Conservation (phyloP, 1,139 yeast species). For the Candida buenavistaensis region DNA sequence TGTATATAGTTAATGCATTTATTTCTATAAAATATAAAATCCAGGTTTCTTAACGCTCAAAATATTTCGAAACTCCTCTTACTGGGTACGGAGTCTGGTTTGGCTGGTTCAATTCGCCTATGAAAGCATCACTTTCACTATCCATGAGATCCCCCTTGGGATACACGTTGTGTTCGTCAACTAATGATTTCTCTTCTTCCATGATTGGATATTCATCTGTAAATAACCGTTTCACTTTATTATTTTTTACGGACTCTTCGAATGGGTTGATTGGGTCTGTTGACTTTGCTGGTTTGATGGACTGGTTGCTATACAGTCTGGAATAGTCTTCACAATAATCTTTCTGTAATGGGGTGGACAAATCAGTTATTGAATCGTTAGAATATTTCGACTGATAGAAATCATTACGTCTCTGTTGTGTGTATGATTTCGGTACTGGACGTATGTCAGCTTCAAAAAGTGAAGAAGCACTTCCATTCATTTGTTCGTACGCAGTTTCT, state of each 20-base stretch:
- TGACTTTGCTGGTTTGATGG: not conserved
- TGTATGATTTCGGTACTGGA: conserved; percentile 1
- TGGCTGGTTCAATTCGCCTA: conserved; percentile 2
- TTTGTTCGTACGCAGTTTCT: not conserved
- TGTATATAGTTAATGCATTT: not conserved
- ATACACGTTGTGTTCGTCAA: not conserved
- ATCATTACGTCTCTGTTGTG: not conserved
- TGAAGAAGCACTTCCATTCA: not conserved
- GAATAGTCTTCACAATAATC: not conserved
- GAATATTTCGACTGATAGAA: too few relatives aligned
- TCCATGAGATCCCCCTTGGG: not conserved
- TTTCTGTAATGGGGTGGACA: not conserved
- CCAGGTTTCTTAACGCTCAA: conserved; percentile 2
- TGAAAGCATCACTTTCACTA: conserved; percentile 1
- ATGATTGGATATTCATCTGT: conserved; percentile 9
- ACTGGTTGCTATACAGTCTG: not conserved
- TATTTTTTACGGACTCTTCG: too few relatives aligned
- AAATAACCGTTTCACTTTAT: conserved; percentile 4
- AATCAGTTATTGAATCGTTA: not conserved
- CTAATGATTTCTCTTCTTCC: conserved; percentile 3
- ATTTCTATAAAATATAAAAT: not conserved
- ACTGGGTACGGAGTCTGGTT: conserved; percentile 25
- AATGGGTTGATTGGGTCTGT: conserved; percentile 2
- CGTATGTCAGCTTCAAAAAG: not conserved
- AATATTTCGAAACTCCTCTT: conserved; percentile 24